Base-by-base conservation (phyloP, 306 rosid genomes). In the Acacia confusa region DNA sequence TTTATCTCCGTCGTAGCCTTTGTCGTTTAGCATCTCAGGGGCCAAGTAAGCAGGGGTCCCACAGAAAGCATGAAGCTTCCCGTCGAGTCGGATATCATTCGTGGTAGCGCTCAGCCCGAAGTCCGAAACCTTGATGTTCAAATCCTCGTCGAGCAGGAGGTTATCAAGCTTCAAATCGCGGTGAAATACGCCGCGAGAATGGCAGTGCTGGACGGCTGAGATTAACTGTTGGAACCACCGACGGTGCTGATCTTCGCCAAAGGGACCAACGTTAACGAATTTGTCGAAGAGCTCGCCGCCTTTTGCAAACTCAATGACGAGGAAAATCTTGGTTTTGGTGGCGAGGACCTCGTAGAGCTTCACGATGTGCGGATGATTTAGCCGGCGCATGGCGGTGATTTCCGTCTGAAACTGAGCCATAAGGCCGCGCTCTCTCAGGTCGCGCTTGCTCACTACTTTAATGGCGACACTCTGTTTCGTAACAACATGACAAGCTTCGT, bases 1-100 rank as follows among this genome's bases (percentile, higher is more conserved):
- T 74, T 86, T 93, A 0, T 90, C 91, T 0, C 98, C 99, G 16
- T 90, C 92, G 80, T 95, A 95, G 6, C 98, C 99, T 70, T 76
- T 88, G 78, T 84, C 92, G 3, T 84, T 82, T 0, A 95, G 88
- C 63, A 95, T 84, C 88, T 95, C 99, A 0, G 99, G 99, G 15
- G 98, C 93, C 82, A 93, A 92, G 85, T 92, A 92, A 19, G 98
- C 90, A 0, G 99, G 97, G 0, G 99, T 95, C 11, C 99, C 99
- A 50, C 99, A 95, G 1, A 89, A 83, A 0, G 99, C 92, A 70
- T 93, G 94, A 68, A 95, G 92, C 28, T 88, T 69, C 0, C 94
- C 93, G 47, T 95, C 98, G 22, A 94, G 83, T 64, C 73, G 91
- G 85, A 80, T 67, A 83, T 87, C 90, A 2, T 86, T 92, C 48